A percentile compares a stretch with the other conserved stretches of the same genome.
Evolutionary conservation across 2,329 filamentous ascomycete species (phyloP).

Genomic region (Phialemonium atrogriseum): DNA sequence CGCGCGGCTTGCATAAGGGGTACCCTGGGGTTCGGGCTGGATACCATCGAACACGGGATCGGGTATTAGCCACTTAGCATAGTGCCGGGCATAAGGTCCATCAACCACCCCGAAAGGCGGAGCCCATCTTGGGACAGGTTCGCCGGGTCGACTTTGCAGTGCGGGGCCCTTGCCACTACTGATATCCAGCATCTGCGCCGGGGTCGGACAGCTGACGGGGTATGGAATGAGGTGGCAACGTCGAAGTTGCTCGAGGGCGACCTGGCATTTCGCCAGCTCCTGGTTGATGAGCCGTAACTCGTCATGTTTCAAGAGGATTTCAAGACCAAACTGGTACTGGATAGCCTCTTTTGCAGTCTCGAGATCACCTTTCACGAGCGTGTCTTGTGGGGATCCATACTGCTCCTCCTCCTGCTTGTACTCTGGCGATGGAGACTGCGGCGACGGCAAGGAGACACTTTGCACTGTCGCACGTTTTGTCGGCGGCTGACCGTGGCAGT

Average conservation of each 20-base stretch:
- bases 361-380: conserved; percentile 19
- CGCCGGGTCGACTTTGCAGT: conserved; percentile 52
- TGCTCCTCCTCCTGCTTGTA: not conserved
- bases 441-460: conserved; percentile 17
- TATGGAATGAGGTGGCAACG: conserved; percentile 90
- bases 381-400: conserved; percentile 9
- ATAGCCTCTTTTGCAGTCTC: conserved; percentile 62
- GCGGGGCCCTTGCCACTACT: conserved; percentile 68
- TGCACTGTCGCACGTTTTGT: conserved; percentile 34
- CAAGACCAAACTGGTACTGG: conserved; percentile 79
- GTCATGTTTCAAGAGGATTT: conserved; percentile 89
- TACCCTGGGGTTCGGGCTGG: conserved; percentile 36
- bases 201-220: conserved; percentile 61
- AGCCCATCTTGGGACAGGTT: conserved; percentile 65
- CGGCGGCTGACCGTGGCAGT: conserved; percentile 14
- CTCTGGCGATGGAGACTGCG: conserved; percentile 11
- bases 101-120: conserved; percentile 86
- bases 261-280: conserved; percentile 91
- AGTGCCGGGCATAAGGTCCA: conserved; percentile 89
- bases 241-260: conserved; percentile 86
- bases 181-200: conserved; percentile 60
- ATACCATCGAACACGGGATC: conserved; percentile 78
- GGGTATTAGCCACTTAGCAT: conserved; percentile 89
- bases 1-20: conserved; percentile 30
- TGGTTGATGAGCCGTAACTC: conserved; percentile 92